phyloP scores from a whole-genome alignment of 2,329 filamentous ascomycete genomes.

The Mycocentrospora acerina region DNA sequence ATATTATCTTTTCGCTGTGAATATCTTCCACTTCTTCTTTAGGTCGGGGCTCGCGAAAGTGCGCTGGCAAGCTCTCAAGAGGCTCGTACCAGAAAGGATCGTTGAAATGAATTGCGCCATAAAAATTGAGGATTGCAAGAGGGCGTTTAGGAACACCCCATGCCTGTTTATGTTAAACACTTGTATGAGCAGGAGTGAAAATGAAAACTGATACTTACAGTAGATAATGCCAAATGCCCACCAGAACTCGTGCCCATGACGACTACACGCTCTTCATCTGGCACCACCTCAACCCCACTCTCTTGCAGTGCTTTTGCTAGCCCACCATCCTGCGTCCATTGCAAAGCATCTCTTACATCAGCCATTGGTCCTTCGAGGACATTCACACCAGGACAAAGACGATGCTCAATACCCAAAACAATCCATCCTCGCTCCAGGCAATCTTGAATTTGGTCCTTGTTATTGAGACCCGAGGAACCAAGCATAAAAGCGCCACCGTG shows the following conservation, averaged over 20 bases:
- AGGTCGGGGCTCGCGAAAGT: slow-evolving; percentile 1
- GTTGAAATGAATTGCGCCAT: slow-evolving; percentile 14
- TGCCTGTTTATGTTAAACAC: slow-evolving; percentile 3
- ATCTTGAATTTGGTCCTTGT: slow-evolving; percentile 14
- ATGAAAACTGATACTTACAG: neutral
- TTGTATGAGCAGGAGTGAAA: too few species aligned
- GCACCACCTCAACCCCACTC: neutral
- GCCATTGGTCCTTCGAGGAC: slow-evolving; percentile 14
- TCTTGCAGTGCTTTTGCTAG: slow-evolving; percentile 3
- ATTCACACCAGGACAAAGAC: slow-evolving; percentile 15
- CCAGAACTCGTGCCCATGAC: slow-evolving; percentile 14
- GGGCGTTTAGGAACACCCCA: slow-evolving; percentile 5
- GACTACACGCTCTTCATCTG: slow-evolving; percentile 7
- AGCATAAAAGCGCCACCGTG: slow-evolving; percentile 21
- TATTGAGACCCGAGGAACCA: slow-evolving; percentile 10
- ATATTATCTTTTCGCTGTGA: slow-evolving; percentile 5
- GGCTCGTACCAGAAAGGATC: slow-evolving; percentile 12
- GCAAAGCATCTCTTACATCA: slow-evolving; percentile 11
- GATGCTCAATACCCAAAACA: slow-evolving; percentile 12
- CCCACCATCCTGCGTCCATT: slow-evolving; percentile 10
- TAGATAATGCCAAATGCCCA: slow-evolving; percentile 11
- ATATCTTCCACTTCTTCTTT: slow-evolving; percentile 2
- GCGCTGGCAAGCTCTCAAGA: slow-evolving; percentile 6
- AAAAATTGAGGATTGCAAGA: slow-evolving; percentile 15
- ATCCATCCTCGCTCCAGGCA: slow-evolving; percentile 11